Percentiles rank a stretch among this genome's conserved stretches.
Evolutionary conservation across 2,329 filamentous ascomycete species (phyloP).

Genomic region (Camptophora hylomeconis): DNA sequence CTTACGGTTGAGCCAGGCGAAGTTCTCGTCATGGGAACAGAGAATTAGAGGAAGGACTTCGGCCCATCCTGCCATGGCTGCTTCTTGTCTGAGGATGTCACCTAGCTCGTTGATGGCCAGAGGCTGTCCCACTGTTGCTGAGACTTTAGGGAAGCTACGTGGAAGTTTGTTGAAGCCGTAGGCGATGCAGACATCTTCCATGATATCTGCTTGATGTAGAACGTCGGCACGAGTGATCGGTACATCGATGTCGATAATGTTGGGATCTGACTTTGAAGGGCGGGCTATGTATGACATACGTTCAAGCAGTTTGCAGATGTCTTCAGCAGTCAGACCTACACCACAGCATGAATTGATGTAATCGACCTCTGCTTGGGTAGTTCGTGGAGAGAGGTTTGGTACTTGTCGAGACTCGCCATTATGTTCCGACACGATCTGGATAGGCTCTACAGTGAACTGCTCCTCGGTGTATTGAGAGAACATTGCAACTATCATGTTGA

Average conservation of each 20-base stretch:
- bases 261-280: constrained; percentile 55
- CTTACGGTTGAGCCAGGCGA: constrained; percentile 80
- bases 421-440: constrained; percentile 84
- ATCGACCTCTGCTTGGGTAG: constrained; percentile 69
- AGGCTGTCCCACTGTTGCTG: constrained; percentile 73
- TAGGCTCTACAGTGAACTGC: constrained; percentile 82
- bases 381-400: constrained; percentile 65
- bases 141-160: constrained; percentile 71
- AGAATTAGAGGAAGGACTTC: constrained; percentile 94
- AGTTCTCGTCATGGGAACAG: constrained; percentile 97
- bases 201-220: constrained; percentile 91
- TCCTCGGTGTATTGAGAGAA: constrained; percentile 86
- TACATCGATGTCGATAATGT: constrained; percentile 67
- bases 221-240: constrained; percentile 88
- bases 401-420: constrained; percentile 71
- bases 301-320: constrained; percentile 65
- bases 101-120: constrained; percentile 86
- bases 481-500: constrained; percentile 93
- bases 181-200: constrained; percentile 94
- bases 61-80: constrained; percentile 88
- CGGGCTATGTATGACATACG: constrained; percentile 82
- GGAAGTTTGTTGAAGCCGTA: constrained; percentile 97
- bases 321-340: constrained; percentile 57
- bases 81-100: constrained; percentile 80
- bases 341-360: constrained; percentile 93